A percentile compares a stretch with the other conserved stretches of the same genome.
These are phyloP conservation scores for Microsporum ferrugineum DNA, from an alignment of 2,329 filamentous ascomycete genomes.

Conservation along the genomic window DNA sequence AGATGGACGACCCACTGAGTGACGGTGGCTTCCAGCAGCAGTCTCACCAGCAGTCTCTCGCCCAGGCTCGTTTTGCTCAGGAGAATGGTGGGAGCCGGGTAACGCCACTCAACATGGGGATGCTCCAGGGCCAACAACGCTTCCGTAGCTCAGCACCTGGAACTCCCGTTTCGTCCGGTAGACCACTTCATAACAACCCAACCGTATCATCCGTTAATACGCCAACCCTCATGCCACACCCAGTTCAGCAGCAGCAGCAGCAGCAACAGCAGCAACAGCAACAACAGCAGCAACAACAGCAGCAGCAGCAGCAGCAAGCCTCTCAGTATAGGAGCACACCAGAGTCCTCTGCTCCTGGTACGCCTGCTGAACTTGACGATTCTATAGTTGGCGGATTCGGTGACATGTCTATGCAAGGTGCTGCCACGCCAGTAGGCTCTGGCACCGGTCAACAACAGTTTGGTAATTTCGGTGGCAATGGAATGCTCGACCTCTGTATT, in stretches of 20 bases:
- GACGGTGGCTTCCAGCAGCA: conserved; percentile 36
- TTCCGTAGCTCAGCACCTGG: conserved; percentile 76
- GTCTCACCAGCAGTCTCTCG: conserved; percentile 56
- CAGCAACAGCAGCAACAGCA: conserved; percentile 19
- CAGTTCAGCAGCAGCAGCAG: conserved; percentile 43
- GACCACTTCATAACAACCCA: conserved; percentile 71
- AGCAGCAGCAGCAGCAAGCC: conserved; percentile 28
- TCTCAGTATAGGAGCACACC: conserved; percentile 44
- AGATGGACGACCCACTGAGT: conserved; percentile 76
- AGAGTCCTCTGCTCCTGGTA: conserved; percentile 57
- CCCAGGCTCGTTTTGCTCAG: conserved; percentile 50
- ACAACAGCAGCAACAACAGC: conserved; percentile 36
- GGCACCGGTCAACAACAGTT: conserved; percentile 23
- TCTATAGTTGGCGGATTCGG: conserved; percentile 54
- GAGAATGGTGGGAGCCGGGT: conserved; percentile 40
- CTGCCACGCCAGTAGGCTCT: conserved; percentile 30
- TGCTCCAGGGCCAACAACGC: conserved; percentile 62
- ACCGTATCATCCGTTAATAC: conserved; percentile 97
- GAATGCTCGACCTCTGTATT: conserved; percentile 56
- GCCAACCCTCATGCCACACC: conserved; percentile 72
- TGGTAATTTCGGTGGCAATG: conserved; percentile 32
- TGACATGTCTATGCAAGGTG: conserved; percentile 46
- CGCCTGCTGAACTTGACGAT: conserved; percentile 63
- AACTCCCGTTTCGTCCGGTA: conserved; percentile 63
- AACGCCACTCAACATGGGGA: conserved; percentile 69